Base-by-base conservation (phyloP, 371 early-diverging fungal genomes). In the Saksenaea vasiformis region DNA sequence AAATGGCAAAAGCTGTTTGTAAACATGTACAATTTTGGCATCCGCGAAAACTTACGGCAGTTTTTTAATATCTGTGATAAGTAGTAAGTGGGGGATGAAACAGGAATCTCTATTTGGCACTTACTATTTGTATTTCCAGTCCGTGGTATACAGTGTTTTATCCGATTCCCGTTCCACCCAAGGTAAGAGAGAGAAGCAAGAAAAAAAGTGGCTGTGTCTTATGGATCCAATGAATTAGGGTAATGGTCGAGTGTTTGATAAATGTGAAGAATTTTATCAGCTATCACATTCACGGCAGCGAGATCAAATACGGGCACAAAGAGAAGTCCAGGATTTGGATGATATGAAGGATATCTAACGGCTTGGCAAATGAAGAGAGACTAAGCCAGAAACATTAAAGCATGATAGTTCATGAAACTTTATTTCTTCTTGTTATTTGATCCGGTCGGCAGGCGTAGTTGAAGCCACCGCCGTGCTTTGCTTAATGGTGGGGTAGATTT, bases 21-120 rank as follows among this genome's bases (percentile, higher is more conserved):
- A 35, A 86, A 85, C 60, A 84, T 84, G 84, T 86, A 86, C 62
- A 71, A 83, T 62, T 86, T 84, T 65, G 87, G 87, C 0, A 17
- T 75, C 37, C 47, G 71, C 53, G 78, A 78, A 41, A 86, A 86
- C 37, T 62, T 83, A 11, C 67, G 67, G 39, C 73, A 77, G 3
- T 73, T 86, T 53, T 86, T 86, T 70, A 86, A 86, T 56, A 71
- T 84, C 15, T 54, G 84, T 11, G 85, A 82, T 13, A 66, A 64
- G 60, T 74, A 74, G 77, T 77, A 75, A 72, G 75, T 76, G 22
- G 27, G 13, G 34, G n/a, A n/a, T 9, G 11, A 36, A 17, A 35
- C 43, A 43, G n/a, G 26, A 36, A 27, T n/a, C 8, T 7, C n/a
- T 54, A 10, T 8, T 54, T 58, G 22, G 26, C 35, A 54, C 65